phyloP scores from a whole-genome alignment of 2,329 filamentous ascomycete genomes.

The Fusarium setosum region DNA sequence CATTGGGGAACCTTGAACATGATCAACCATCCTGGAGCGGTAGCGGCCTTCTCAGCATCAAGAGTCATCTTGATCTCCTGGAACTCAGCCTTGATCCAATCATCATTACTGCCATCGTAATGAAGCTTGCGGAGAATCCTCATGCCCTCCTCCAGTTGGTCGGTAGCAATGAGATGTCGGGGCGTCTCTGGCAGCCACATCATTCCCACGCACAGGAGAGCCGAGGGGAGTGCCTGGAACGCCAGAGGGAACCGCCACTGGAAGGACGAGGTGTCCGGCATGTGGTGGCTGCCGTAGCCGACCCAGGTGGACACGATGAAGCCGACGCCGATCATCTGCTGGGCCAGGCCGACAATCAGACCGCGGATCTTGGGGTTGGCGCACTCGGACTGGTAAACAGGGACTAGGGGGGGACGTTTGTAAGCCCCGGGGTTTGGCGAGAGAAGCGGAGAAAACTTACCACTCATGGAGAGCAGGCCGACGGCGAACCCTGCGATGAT shows the following conservation, averaged over 20 bases:
- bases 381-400: constrained; percentile 41
- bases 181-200: constrained; percentile 42
- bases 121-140: constrained; percentile 59
- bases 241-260: constrained; percentile 47
- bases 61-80: constrained; percentile 68
- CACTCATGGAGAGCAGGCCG: constrained; percentile 54
- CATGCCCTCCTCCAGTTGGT: constrained; percentile 54
- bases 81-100: constrained; percentile 66
- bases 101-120: constrained; percentile 62
- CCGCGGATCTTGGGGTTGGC: constrained; percentile 39
- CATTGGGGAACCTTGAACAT: constrained; percentile 67
- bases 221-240: constrained; percentile 38
- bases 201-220: constrained; percentile 36
- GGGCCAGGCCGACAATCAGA: constrained; percentile 64
- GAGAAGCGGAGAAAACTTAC: constrained; percentile 11
- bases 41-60: constrained; percentile 45
- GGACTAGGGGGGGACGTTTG: constrained; percentile 22
- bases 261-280: constrained; percentile 43
- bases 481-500: constrained; percentile 41
- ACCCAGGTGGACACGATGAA: constrained; percentile 63
- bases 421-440: constrained; percentile 59
- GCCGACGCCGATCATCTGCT: constrained; percentile 66
- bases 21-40: constrained; percentile 58
- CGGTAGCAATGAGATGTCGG: constrained; percentile 47
- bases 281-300: constrained; percentile 45